Base-by-base conservation (phyloP, 73 alveolate species). In the Paramecium caudatum region DNA sequence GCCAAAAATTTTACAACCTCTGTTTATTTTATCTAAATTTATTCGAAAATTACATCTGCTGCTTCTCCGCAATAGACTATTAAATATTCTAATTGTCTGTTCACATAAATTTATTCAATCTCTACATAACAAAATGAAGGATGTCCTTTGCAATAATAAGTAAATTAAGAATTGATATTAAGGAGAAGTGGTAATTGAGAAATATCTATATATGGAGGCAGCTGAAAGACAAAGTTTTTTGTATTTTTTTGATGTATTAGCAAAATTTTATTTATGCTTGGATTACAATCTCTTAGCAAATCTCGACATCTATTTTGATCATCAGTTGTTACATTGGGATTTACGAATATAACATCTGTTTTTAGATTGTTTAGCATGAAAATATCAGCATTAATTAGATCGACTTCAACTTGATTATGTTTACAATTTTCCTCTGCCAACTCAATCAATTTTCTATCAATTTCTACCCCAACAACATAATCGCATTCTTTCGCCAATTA, bases 161-260 rank as follows among this genome's bases (percentile, higher is more conserved):
- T 43, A 32, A 10, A 37, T 33, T 68, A 15, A 55, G 80, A 55
- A 68, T 68, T 37, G 34, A 34, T 34, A 68, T 68, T 68, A 37
- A 68, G 32, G 3, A 34, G 34, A n/a, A 34, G 37, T 17, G 84
- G 47, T 68, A 68, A 16, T 68, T 68, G 15, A 37, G 61, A 13
- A 37, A 68, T 68, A 37, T 68, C 84, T 25, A 68, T 68, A 17
- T 68, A 5, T n/a, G 84, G 36, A 34, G 84, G 84, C n/a, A 68
- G 19, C 34, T 68, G 8, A 37, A 68, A 32, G 19, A 68, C 50
- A 68, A 37, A 34, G 17, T 68, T 68, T 12, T 13, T 32, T 15
- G 84, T 37, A 13, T 34, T 68, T 34, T 34, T 32, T 34, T 68
- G 19, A 37, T 37, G 50, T 25, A 32, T 68, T 12, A 34, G n/a